Evolutionary conservation across 1,284 basidiomycete genomes (phyloP).

Genomic region (Puccinia novopanici): DNA sequence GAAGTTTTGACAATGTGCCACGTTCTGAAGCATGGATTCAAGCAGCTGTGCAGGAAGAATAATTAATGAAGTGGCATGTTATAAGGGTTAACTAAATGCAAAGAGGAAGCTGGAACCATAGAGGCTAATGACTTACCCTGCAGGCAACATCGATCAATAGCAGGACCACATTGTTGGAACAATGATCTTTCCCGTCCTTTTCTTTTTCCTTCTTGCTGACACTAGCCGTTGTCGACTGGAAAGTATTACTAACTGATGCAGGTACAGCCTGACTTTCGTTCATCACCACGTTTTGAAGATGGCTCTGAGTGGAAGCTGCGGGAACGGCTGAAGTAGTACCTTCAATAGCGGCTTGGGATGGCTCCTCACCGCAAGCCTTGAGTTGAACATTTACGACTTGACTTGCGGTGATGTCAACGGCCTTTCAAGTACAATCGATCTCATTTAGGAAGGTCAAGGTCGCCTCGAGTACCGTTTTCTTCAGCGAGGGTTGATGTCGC

Average conservation of each 20-base stretch:
- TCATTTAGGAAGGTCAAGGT: constrained; percentile 71
- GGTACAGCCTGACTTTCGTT: constrained; percentile 9
- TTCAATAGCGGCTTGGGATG: not conserved
- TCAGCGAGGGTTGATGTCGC: constrained; percentile 88
- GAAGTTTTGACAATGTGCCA: no score
- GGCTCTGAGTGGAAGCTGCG: not conserved
- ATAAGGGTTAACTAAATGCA: no score
- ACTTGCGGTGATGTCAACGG: constrained; percentile 67
- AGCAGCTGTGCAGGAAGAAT: no score
- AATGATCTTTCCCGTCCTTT: constrained; percentile 52
- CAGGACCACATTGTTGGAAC: constrained; percentile 69
- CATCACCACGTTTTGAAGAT: constrained; percentile 30
- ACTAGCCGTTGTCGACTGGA: not conserved
- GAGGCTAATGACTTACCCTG: constrained; percentile 50
- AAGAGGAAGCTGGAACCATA: no score
- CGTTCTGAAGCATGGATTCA: no score
- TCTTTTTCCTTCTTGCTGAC: constrained; percentile 32
- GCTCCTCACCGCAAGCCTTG: not conserved
- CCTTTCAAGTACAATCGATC: constrained; percentile 72
- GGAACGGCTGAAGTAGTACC: not conserved
- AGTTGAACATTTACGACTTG: constrained; percentile 60
- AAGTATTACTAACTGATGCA: not conserved
- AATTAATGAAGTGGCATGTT: no score
- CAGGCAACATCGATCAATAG: constrained; percentile 61
- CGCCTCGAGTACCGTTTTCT: constrained; percentile 74